Conservation (phyloP, 805 yeast genomes). For the Candida xiaguanensis region DNA sequence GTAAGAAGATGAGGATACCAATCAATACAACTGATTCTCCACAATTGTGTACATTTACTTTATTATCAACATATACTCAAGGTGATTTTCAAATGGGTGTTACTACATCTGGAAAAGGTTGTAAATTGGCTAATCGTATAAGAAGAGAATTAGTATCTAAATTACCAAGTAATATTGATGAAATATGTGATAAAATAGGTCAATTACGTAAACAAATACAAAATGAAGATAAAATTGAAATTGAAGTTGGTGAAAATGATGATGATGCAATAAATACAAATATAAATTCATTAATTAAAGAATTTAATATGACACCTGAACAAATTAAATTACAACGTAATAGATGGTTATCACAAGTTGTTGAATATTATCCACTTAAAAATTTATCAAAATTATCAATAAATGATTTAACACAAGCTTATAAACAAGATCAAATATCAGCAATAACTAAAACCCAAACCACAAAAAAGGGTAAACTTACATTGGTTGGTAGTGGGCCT, state of each 20-base stretch:
- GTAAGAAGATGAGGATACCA: conserved; percentile 69
- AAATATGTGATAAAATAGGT: conserved; percentile 68
- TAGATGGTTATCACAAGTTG: conserved; percentile 84
- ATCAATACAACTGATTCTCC: conserved; percentile 75
- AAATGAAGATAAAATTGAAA: conserved; percentile 42
- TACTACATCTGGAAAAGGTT: conserved; percentile 85
- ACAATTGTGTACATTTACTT: conserved; percentile 67
- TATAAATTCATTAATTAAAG: conserved; percentile 60
- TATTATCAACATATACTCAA: conserved; percentile 65
- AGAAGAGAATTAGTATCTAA: conserved; percentile 65
- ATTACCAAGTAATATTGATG: conserved; percentile 68
- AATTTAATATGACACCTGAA: conserved; percentile 51
- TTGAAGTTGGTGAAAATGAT: conserved; percentile 51
- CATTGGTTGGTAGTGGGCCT: conserved; percentile 94
- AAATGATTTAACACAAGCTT: conserved; percentile 50
- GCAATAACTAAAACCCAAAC: conserved; percentile 4
- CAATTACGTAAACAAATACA: conserved; percentile 54
- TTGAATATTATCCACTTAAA: conserved; percentile 81
- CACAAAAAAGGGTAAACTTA: conserved; percentile 48
- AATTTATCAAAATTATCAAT: conserved; percentile 58
- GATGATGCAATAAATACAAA: conserved; percentile 67
- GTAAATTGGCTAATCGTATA: conserved; percentile 77
- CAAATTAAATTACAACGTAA: conserved; percentile 57
- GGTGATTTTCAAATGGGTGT: conserved; percentile 81
- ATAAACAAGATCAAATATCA: conserved; percentile 18